Percentiles rank a stretch among this genome's conserved stretches.
Evolutionary conservation across 2,329 filamentous ascomycete species (phyloP).

Genomic region (Stachybotrys elegans): DNA sequence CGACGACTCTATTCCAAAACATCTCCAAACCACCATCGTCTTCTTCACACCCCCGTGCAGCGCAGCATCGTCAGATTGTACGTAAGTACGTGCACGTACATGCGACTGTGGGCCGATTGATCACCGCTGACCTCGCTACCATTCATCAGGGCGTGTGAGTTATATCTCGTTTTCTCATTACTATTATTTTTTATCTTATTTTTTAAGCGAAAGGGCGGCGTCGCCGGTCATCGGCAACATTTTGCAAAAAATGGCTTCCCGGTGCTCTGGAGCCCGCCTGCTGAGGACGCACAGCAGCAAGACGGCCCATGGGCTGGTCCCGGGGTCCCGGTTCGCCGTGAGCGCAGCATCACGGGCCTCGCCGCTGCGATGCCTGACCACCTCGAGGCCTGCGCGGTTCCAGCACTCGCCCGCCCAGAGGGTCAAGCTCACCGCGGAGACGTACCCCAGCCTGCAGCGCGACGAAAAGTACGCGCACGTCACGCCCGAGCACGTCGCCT

Average conservation of each 20-base stretch:
- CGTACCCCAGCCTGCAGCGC: slow-evolving; percentile 77
- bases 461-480: slow-evolving; percentile 70
- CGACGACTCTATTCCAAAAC: no score
- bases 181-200: no score
- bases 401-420: slow-evolving; percentile 14
- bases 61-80: no score
- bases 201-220: no score
- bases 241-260: slow-evolving; percentile 13
- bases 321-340: slow-evolving; percentile 2
- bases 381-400: slow-evolving; percentile 22
- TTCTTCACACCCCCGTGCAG: no score
- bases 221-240: no score
- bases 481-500: slow-evolving; percentile 72
- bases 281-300: slow-evolving; percentile 11
- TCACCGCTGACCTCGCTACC: no score
- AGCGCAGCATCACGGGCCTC: slow-evolving; percentile 1
- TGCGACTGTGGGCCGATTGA: no score
- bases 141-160: no score
- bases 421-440: slow-evolving; percentile 74
- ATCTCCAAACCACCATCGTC: no score
- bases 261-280: slow-evolving; percentile 10
- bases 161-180: no score
- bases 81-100: no score
- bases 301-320: slow-evolving; percentile 5
- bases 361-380: slow-evolving; percentile 19